Percentiles rank a stretch among this genome's conserved stretches.
These are phyloP conservation scores for Stereum hirsutum DNA, from an alignment of 1,284 basidiomycete genomes.

Conservation along the genomic window DNA sequence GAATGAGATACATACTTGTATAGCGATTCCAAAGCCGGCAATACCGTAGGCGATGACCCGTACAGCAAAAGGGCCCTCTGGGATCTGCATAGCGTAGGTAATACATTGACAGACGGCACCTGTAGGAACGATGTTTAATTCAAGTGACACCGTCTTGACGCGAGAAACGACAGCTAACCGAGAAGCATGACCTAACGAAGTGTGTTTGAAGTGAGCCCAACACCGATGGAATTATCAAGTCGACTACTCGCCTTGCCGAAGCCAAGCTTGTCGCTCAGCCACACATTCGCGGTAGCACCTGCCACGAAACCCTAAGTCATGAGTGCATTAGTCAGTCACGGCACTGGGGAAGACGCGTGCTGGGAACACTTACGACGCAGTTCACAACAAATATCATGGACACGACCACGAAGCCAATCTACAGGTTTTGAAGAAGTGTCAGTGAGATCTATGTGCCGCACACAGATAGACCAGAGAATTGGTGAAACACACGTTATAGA, in stretches of 20 bases:
- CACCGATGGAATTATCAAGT: background rate
- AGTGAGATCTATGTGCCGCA: too few relatives aligned
- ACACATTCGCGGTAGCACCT: constrained; percentile 44
- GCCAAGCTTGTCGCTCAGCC: constrained; percentile 42
- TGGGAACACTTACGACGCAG: constrained; percentile 32
- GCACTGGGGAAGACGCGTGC: too few relatives aligned
- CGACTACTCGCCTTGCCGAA: constrained; percentile 46
- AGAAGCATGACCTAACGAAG: too few relatives aligned
- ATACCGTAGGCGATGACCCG: constrained; percentile 52
- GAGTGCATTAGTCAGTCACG: too few relatives aligned
- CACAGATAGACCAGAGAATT: constrained; percentile 7
- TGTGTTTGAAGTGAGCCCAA: too few relatives aligned
- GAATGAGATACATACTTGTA: constrained; percentile 29
- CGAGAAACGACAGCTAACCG: too few relatives aligned
- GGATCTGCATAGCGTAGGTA: constrained; percentile 35
- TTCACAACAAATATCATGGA: constrained; percentile 39
- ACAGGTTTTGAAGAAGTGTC: too few relatives aligned
- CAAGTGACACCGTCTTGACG: too few relatives aligned
- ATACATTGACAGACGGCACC: constrained; percentile 37
- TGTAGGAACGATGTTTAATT: too few relatives aligned
- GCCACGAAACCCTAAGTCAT: constrained; percentile 40
- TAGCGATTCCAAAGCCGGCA: constrained; percentile 50
- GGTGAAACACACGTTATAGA: constrained; percentile 32
- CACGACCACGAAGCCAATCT: constrained; percentile 38
- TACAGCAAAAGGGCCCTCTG: constrained; percentile 59